Evolutionary conservation across 2,329 filamentous ascomycete genomes (phyloP), one percentile per base, ranked within the genome.

Genomic region (Knoxdaviesia capensis): DNA sequence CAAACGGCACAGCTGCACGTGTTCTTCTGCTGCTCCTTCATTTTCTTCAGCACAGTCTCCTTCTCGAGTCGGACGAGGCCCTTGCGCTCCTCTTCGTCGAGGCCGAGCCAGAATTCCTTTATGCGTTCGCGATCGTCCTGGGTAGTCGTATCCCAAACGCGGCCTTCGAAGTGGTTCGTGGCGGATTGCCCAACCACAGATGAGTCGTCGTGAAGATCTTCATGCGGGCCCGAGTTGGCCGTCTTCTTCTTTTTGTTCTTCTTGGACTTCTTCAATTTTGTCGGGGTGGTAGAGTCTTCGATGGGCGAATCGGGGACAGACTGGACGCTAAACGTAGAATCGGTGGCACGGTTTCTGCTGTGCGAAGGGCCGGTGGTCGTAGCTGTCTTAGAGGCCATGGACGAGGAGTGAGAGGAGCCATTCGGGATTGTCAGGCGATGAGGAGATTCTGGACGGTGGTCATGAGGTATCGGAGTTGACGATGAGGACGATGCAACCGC

Each of bases 11-110:
- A 98, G 58, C 87, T 94, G 66, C 90, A 98, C 3, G 88, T 96
- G 58, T 96, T 87, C 61, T 96, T 96, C 59, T 98, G 90, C 60
- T 98, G 90, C 60, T 98, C 90, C 68, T 98, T 98, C 90, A 98
- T 98, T 67, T 98, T 98, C 55, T 84, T 86, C 44, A 98, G 64
- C 1, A 98, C 90, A 6, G 90, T 88, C 60, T 98, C 88, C 63
- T 98, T 98, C 61, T 98, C 90, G 31, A 98, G 88, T 61, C 94
- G 94, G 54, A 98, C 86, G 39, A 98, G 66, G 10, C 84, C 90
- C 57, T 93, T 90, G 51, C 90, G 82, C 57, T 96, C 87, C 34
- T 93, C 84, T 58, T 98, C 90, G 50, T 84, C 85, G 37, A 98
- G 62, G 10, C 86, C 86, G 42, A 98, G 71, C 90, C 90, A 98